Conservation (phyloP, 768 basidiomycete species). For the Nevesoporus exiguus region DNA sequence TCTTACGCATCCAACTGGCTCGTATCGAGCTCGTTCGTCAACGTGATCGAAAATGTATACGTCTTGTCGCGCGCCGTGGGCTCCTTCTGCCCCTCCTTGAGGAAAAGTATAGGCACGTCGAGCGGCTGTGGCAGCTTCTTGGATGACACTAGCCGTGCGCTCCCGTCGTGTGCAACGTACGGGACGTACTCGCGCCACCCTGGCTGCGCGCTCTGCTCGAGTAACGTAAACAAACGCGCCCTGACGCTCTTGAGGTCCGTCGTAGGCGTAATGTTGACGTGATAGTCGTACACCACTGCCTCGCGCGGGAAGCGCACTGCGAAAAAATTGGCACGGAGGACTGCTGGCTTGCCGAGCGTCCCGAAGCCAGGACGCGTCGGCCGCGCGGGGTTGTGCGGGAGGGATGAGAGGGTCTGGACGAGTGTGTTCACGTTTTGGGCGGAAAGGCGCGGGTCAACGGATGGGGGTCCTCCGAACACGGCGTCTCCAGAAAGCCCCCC, state of each 20-base stretch:
- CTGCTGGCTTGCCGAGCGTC: conserved; percentile 36
- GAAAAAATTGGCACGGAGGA: conserved; percentile 51
- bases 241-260: conserved; percentile 37
- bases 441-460: conserved; percentile 35
- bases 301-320: conserved; percentile 38
- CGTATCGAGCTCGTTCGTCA: conserved; percentile 29
- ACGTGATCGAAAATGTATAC: conserved; percentile 39
- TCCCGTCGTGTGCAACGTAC: conserved; percentile 40
- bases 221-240: conserved; percentile 40
- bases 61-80: conserved; percentile 31
- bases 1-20: conserved; percentile 34
- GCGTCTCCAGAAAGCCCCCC: conserved; percentile 24
- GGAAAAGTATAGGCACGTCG: conserved; percentile 31
- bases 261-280: conserved; percentile 36
- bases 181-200: conserved; percentile 38
- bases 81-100: conserved; percentile 38
- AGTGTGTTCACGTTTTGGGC: conserved; percentile 23
- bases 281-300: conserved; percentile 44
- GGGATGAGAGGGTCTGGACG: conserved; percentile 28
- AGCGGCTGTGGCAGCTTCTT: conserved; percentile 38
- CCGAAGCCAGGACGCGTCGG: conserved; percentile 50
- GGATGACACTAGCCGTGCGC: conserved; percentile 41
- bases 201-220: conserved; percentile 35
- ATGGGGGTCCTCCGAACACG: conserved; percentile 30
- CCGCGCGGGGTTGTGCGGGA: conserved; percentile 32